Conservation (phyloP, 441 rosid species). For the Adansonia rubrostipa region DNA sequence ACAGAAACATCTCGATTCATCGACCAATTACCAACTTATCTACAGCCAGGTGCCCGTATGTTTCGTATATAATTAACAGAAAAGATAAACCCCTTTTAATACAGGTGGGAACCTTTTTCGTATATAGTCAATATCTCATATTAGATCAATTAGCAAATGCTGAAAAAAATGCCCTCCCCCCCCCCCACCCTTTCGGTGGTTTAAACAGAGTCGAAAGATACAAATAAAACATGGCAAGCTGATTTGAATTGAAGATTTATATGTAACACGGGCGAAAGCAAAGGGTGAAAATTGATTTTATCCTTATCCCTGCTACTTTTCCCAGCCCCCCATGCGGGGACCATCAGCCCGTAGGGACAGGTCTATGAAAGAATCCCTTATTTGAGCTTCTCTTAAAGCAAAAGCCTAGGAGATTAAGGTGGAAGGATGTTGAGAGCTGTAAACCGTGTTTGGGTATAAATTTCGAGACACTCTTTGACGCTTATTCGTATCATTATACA, state of each 20-base stretch:
- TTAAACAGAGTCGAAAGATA: neutral
- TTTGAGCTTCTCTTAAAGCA: neutral
- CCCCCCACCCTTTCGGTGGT: too few relatives aligned
- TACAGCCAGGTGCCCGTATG: conserved; percentile 13
- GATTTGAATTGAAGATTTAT: neutral
- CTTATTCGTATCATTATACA: too few relatives aligned
- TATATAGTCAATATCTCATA: neutral
- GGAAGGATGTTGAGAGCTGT: too few relatives aligned
- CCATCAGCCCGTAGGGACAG: conserved; percentile 13
- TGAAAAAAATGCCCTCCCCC: neutral
- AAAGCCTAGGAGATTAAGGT: too few relatives aligned
- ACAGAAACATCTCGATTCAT: neutral
- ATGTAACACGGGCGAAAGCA: too few relatives aligned
- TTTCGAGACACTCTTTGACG: too few relatives aligned
- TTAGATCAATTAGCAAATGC: neutral
- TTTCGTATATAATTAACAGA: neutral
- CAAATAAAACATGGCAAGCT: conserved; percentile 3
- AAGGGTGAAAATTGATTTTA: neutral
- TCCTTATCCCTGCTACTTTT: neutral
- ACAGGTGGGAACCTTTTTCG: conserved; percentile 13
- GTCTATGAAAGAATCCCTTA: neutral
- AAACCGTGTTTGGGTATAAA: too few relatives aligned
- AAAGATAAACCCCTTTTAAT: neutral
- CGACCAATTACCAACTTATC: conserved; percentile 9
- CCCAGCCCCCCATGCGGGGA: conserved; percentile 27